phyloP scores from a whole-genome alignment of 108 stramenopile genomes.

The Asterionellopsis glacialis region DNA sequence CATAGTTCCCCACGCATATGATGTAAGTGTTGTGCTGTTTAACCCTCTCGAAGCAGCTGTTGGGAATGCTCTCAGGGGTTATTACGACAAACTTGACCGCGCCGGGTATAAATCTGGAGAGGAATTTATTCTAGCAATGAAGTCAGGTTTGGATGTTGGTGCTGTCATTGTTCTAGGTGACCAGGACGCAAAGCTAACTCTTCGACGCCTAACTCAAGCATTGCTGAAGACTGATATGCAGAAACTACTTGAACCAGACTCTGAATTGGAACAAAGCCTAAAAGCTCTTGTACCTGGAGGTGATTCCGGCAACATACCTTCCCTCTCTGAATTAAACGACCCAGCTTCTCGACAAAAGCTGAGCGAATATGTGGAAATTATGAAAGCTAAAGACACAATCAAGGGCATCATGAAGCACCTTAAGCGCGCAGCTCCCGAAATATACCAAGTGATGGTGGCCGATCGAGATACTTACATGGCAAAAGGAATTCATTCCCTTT shows the following conservation, averaged over 20 bases:
- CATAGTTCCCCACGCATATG: too few relatives aligned
- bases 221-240: slow-evolving; percentile 53
- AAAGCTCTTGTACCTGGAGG: slow-evolving; percentile 24
- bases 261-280: slow-evolving; percentile 37
- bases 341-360: slow-evolving; percentile 35
- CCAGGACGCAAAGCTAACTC: slow-evolving; percentile 63
- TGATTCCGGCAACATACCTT: neutral
- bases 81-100: slow-evolving; percentile 57
- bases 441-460: slow-evolving; percentile 63
- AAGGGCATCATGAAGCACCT: slow-evolving; percentile 48
- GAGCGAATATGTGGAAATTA: slow-evolving; percentile 50
- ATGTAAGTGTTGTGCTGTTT: neutral
- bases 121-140: slow-evolving; percentile 66
- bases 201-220: slow-evolving; percentile 54
- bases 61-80: slow-evolving; percentile 45
- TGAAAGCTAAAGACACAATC: slow-evolving; percentile 55
- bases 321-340: slow-evolving; percentile 15
- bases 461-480: slow-evolving; percentile 82
- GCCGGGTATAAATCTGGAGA: slow-evolving; percentile 67
- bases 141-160: slow-evolving; percentile 51
- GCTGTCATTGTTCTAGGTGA: slow-evolving; percentile 71
- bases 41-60: slow-evolving; percentile 21
- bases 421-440: slow-evolving; percentile 43
- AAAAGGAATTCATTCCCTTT: slow-evolving; percentile 47
- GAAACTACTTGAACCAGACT: slow-evolving; percentile 36